Evolutionary conservation across 192 early-diverging fungal species (phyloP), one percentile per base, ranked within the genome.

Genomic region (Coemansia sp.): DNA sequence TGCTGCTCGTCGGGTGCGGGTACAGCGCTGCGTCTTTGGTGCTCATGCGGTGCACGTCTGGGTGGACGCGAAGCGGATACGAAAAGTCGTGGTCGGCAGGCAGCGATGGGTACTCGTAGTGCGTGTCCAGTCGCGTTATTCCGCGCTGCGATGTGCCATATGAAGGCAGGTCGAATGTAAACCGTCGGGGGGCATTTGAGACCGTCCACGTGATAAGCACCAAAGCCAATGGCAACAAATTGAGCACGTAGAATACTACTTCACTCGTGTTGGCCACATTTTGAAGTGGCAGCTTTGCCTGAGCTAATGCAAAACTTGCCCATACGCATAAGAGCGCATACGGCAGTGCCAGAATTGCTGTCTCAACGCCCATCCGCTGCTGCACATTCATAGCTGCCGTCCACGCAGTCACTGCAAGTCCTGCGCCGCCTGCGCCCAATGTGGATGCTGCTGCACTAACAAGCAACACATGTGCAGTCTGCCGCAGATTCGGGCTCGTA

Each of bases 211-310:
- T 38, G 7, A 73, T 25, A 41, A 73, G 58, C 21, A 65, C 60
- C 22, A 79, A 43, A 2, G 59, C 76, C 39, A 74, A 57, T 11
- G 76, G 76, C 60, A 79, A 38, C 15, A 62, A 41, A 3, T 58
- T 56, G 10, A 79, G 76, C 63, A 79, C 29, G n/a, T 73, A 79
- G 56, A 68, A 74, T 5, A 50, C 29, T 2, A 61, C 55, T 63
- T 73, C 66, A 56, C 76, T 70, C 0, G 64, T 59, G 57, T 60
- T 66, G 11, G 63, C 67, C 5, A 35, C 39, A 21, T 23, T 35
- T 6, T 23, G 14, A 3, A 60, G 62, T 32, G 66, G 66, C 67
- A 66, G 51, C 64, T 63, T 63, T 19, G 58, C 35, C 56, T 69
- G 64, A 9, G 72, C 76, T 49, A 79, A 50, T 2, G 61, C 32